Evolutionary conservation across 2,329 filamentous ascomycete species (phyloP).

Genomic region (Fusarium guadeloupense): DNA sequence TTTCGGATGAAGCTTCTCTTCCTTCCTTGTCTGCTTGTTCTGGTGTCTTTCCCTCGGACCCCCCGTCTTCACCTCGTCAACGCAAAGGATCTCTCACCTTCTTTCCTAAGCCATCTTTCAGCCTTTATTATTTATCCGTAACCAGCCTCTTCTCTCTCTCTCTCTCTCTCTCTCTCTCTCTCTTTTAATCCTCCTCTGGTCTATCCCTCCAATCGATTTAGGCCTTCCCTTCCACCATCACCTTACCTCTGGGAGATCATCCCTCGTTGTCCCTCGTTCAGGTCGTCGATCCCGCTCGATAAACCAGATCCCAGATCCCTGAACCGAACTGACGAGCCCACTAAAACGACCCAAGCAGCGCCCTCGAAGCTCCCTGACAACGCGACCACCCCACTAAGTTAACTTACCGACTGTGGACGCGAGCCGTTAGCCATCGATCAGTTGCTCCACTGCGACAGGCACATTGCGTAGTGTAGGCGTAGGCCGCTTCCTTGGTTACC

Average conservation of each 20-base stretch:
- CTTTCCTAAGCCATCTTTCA: conserved; percentile 8
- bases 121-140: conserved; percentile 12
- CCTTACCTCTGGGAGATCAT: conserved; percentile 26
- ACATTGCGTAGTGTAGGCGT: conserved; percentile 23
- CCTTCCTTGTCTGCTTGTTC: conserved; percentile 9
- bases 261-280: conserved; percentile 19
- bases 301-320: conserved; percentile 39
- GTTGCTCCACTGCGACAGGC: conserved; percentile 32
- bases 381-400: conserved; percentile 25
- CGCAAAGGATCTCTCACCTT: conserved; percentile 11
- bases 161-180: conserved; percentile 3
- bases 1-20: neutral
- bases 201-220: conserved; percentile 9
- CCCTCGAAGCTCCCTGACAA: conserved; percentile 22
- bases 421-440: conserved; percentile 35
- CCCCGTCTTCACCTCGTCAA: conserved; percentile 30
- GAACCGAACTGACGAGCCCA: conserved; percentile 28
- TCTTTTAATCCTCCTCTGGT: conserved; percentile 1
- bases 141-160: conserved; percentile 10
- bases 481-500: conserved; percentile 36
- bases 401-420: conserved; percentile 26
- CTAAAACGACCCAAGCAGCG: conserved; percentile 34
- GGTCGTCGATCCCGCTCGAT: conserved; percentile 36
- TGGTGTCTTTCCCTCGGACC: conserved; percentile 4
- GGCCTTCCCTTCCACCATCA: conserved; percentile 22